Evolutionary conservation across 164 flowering plant species (phyloP).

Genomic region (Annona squamosa): DNA sequence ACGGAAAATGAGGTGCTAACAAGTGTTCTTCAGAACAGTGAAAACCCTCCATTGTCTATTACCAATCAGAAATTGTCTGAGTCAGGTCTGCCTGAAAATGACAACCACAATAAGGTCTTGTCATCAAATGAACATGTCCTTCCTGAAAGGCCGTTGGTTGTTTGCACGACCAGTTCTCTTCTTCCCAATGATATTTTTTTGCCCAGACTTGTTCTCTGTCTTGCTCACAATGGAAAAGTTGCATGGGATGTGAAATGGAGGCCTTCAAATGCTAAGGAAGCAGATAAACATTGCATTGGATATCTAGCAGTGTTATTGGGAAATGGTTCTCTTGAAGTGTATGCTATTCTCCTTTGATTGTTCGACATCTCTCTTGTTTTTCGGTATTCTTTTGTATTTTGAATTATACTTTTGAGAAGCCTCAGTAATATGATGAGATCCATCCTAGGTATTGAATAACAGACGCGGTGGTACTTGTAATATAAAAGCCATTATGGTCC

Average conservation of each 20-base stretch:
- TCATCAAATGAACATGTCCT: constrained; percentile 2
- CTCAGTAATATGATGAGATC: no score
- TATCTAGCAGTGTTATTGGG: constrained; percentile 94
- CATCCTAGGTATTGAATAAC: no score
- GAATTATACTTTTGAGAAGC: neutral
- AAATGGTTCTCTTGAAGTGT: constrained; percentile 96
- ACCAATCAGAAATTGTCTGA: constrained; percentile 10
- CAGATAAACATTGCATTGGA: constrained; percentile 56
- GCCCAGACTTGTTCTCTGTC: constrained; percentile 67
- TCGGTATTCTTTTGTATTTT: neutral
- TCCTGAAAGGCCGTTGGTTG: constrained; percentile 10
- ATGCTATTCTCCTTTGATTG: constrained; percentile 22
- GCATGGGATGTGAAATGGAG: constrained; percentile 98
- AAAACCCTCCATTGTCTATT: constrained; percentile 1
- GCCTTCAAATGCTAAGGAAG: constrained; percentile 31
- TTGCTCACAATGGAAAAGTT: constrained; percentile 95
- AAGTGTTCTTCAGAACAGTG: constrained; percentile 8
- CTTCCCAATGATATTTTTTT: constrained; percentile 40
- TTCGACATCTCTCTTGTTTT: neutral
- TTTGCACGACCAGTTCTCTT: constrained; percentile 10
- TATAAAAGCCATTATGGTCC: no score
- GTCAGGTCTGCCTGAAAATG: constrained; percentile 7
- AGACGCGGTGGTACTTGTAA: no score
- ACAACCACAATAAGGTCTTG: constrained; percentile 12
- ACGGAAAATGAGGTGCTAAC: constrained; percentile 11